Percentiles rank a stretch among this genome's conserved stretches.
These are phyloP conservation scores for Beauveria sp. DNA, from an alignment of 2,329 filamentous ascomycete genomes.

Conservation along the genomic window DNA sequence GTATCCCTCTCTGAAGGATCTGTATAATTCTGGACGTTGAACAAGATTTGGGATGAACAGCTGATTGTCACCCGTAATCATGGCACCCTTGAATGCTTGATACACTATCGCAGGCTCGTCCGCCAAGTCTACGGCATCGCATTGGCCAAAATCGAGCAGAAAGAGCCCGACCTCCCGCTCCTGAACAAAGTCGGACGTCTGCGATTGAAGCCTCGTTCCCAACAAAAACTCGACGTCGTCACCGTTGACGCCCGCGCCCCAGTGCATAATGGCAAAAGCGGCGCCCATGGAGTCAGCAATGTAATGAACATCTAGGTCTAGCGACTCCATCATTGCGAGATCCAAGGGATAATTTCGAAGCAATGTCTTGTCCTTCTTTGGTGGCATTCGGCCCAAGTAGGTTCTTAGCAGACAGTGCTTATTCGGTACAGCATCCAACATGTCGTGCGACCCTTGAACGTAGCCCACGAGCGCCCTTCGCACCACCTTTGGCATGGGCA, in stretches of 20 bases:
- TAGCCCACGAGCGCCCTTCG: slow-evolving; percentile 13
- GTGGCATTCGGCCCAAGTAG: slow-evolving; percentile 14
- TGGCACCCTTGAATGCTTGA: slow-evolving; percentile 18
- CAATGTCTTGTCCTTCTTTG: not conserved
- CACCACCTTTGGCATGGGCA: slow-evolving; percentile 16
- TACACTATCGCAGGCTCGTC: slow-evolving; percentile 14
- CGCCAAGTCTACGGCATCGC: slow-evolving; percentile 15
- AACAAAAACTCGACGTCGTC: slow-evolving; percentile 19
- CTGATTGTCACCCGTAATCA: slow-evolving; percentile 19
- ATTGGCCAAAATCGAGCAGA: slow-evolving; percentile 19
- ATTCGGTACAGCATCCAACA: slow-evolving; percentile 12
- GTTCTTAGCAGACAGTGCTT: slow-evolving; percentile 18
- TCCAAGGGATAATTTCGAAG: slow-evolving; percentile 12
- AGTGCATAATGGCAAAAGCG: slow-evolving; percentile 18
- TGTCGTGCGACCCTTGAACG: slow-evolving; percentile 12
- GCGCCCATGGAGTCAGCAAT: slow-evolving; percentile 15
- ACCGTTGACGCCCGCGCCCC: slow-evolving; percentile 17
- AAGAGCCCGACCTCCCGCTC: slow-evolving; percentile 12
- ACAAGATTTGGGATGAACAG: slow-evolving; percentile 18
- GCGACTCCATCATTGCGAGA: slow-evolving; percentile 8
- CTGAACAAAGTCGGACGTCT: slow-evolving; percentile 2
- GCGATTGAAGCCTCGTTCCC: not conserved
- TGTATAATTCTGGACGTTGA: slow-evolving; percentile 13
- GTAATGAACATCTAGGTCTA: slow-evolving; percentile 10
- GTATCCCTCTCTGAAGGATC: slow-evolving; percentile 15